phyloP scores from a whole-genome alignment of 2,329 filamentous ascomycete genomes.

The Aspergillus pseudoterreus region DNA sequence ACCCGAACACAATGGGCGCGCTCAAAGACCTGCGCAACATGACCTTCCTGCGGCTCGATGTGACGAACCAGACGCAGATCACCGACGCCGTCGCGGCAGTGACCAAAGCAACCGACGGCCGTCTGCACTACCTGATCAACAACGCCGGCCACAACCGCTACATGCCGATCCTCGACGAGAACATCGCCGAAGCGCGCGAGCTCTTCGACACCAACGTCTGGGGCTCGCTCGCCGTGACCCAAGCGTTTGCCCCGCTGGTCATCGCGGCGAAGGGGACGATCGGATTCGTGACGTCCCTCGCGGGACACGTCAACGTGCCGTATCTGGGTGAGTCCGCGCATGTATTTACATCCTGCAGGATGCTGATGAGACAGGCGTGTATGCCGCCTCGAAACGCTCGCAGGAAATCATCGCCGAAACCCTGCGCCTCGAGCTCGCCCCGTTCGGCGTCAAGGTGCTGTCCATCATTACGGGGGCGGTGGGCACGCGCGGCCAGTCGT shows the following conservation, averaged over 20 bases:
- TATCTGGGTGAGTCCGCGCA: slow-evolving; percentile 23
- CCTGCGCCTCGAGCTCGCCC: slow-evolving; percentile 21
- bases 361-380: slow-evolving; percentile 8
- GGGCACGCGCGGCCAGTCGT: slow-evolving; percentile 12
- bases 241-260: slow-evolving; percentile 25
- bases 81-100: slow-evolving; percentile 21
- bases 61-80: slow-evolving; percentile 22
- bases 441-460: slow-evolving; percentile 16
- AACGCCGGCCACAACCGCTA: slow-evolving; percentile 37
- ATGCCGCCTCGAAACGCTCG: slow-evolving; percentile 20
- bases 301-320: slow-evolving; percentile 20
- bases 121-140: slow-evolving; percentile 39
- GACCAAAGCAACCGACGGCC: slow-evolving; percentile 25
- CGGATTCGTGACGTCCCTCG: slow-evolving; percentile 21
- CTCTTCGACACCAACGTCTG: slow-evolving; percentile 18
- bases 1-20: slow-evolving; percentile 22
- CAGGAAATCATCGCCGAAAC: slow-evolving; percentile 19
- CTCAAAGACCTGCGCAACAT: slow-evolving; percentile 20
- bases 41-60: slow-evolving; percentile 27
- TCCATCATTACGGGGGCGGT: slow-evolving; percentile 18
- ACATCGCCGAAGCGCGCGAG: slow-evolving; percentile 27
- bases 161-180: slow-evolving; percentile 36
- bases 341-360: too few species aligned
- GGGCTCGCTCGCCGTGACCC: slow-evolving; percentile 12
- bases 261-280: slow-evolving; percentile 18